Conservation (phyloP, 345 rosid species). For the Rhodamnia argentea region DNA sequence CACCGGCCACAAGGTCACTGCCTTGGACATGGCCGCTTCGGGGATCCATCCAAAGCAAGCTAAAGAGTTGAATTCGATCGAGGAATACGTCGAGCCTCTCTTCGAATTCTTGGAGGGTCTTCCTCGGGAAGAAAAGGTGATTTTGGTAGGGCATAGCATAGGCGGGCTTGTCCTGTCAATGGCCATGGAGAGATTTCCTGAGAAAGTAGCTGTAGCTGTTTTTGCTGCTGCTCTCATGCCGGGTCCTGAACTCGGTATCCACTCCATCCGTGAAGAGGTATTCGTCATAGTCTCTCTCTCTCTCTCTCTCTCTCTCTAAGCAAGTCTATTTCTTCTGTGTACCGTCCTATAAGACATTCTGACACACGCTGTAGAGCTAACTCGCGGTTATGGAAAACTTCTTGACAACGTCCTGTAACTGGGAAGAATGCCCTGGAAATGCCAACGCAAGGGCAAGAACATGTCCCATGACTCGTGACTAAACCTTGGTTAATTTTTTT, state of each 20-base stretch:
- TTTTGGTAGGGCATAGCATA: constrained; percentile 31
- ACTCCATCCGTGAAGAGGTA: constrained; percentile 25
- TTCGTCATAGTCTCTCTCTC: neutral
- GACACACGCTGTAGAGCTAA: too few species aligned
- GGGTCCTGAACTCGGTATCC: constrained; percentile 16
- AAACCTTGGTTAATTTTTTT: too few species aligned
- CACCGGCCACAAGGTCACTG: constrained; percentile 15
- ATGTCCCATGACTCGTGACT: too few species aligned
- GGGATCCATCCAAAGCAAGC: constrained; percentile 18
- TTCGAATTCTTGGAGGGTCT: constrained; percentile 17
- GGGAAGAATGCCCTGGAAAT: too few species aligned
- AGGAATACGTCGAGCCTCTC: constrained; percentile 23
- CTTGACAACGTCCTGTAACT: too few species aligned
- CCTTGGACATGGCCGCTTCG: constrained; percentile 21
- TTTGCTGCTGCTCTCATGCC: constrained; percentile 25
- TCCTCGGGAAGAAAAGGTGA: constrained; percentile 18
- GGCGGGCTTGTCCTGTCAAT: constrained; percentile 21
- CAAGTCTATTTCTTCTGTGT: neutral
- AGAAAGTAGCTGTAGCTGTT: constrained; percentile 18
- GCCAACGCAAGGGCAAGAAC: too few species aligned
- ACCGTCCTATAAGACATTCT: too few species aligned
- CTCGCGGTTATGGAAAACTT: too few species aligned
- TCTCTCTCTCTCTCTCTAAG: neutral
- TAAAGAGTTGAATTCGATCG: constrained; percentile 12
- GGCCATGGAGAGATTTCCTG: constrained; percentile 36